phyloP scores from a whole-genome alignment of 1,284 basidiomycete genomes.

The Ceratobasidium sp. region DNA sequence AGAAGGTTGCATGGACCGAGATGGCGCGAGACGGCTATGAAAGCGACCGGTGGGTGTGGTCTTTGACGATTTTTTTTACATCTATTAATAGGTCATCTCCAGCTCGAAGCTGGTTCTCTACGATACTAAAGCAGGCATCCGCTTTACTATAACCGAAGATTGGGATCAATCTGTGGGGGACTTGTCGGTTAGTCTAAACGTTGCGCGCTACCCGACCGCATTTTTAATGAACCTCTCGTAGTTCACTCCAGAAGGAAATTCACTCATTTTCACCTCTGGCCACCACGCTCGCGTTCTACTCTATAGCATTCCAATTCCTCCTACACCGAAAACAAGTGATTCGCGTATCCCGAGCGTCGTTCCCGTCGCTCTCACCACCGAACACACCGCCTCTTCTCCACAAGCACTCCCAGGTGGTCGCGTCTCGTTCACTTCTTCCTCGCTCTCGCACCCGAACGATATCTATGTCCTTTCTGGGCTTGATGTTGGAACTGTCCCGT shows the following conservation, averaged over 20 bases:
- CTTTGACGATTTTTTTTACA: not conserved
- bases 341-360: conserved; percentile 61
- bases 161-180: conserved; percentile 84
- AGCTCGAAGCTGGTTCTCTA: conserved; percentile 83
- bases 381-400: conserved; percentile 70
- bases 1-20: conserved; percentile 87
- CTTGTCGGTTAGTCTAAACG: conserved; percentile 40
- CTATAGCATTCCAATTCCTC: conserved; percentile 75
- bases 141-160: conserved; percentile 77
- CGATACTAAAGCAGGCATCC: conserved; percentile 74
- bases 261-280: conserved; percentile 80
- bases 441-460: conserved; percentile 79
- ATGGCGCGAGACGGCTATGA: conserved; percentile 90
- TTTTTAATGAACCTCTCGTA: conserved; percentile 53
- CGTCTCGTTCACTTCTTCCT: conserved; percentile 75
- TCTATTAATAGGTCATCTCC: conserved; percentile 27
- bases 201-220: not conserved
- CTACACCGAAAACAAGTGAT: conserved; percentile 66
- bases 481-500: conserved; percentile 48
- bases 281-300: conserved; percentile 81
- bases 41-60: conserved; percentile 72
- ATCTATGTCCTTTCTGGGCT: conserved; percentile 72
- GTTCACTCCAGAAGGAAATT: conserved; percentile 79
- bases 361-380: conserved; percentile 71
- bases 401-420: conserved; percentile 71